A percentile compares a stretch with the other conserved stretches of the same genome.
Conservation (phyloP, 345 rosid species). For the Hypericum perforatum region DNA sequence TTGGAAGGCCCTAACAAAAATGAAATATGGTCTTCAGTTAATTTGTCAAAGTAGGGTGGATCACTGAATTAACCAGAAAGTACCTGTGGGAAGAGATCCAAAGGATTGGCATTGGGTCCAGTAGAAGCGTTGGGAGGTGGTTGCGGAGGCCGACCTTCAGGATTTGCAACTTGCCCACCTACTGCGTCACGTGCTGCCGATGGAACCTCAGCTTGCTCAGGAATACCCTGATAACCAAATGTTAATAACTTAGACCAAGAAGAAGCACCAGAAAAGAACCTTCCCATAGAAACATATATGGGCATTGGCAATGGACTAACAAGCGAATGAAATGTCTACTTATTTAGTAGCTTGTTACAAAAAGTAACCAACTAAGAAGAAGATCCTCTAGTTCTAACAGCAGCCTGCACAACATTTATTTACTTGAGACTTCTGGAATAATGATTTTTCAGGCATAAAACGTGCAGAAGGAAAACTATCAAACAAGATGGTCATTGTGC, state of each 20-base stretch:
- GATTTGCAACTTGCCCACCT: conserved; percentile 40
- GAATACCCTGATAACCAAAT: conserved; percentile 46
- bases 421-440: too few relatives aligned
- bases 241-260: neutral
- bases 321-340: too few relatives aligned
- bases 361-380: too few relatives aligned
- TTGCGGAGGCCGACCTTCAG: conserved; percentile 32
- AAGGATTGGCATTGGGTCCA: conserved; percentile 85
- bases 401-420: too few relatives aligned
- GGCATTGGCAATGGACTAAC: too few relatives aligned
- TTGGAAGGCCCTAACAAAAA: conserved; percentile 74
- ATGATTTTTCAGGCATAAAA: too few relatives aligned
- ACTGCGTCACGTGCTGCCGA: conserved; percentile 35
- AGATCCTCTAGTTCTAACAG: too few relatives aligned
- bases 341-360: too few relatives aligned
- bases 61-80: neutral
- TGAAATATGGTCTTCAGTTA: neutral
- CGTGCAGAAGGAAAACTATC: too few relatives aligned
- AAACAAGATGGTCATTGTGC: too few relatives aligned
- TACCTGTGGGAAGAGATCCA: conserved; percentile 94
- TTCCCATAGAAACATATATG: too few relatives aligned
- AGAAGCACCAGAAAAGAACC: neutral
- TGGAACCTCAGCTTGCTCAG: conserved; percentile 64
- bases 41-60: neutral
- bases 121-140: conserved; percentile 38